Percentiles rank a stretch among this genome's conserved stretches.
These are phyloP conservation scores for Oxytropis ochrocephala DNA, from an alignment of 306 rosid species.

Conservation along the genomic window DNA sequence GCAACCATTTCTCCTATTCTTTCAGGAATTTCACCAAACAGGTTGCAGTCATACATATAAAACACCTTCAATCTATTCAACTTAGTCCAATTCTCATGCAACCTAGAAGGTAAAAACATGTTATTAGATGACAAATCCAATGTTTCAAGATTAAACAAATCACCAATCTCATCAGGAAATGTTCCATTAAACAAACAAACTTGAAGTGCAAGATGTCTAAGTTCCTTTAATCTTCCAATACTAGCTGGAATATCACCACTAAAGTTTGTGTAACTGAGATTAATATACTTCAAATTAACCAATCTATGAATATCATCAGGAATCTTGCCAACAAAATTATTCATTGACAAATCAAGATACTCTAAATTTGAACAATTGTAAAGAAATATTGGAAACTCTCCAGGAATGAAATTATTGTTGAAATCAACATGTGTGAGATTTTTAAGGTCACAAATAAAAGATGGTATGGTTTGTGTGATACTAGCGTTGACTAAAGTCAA, in stretches of 20 bases:
- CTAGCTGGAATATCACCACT: conserved; percentile 48
- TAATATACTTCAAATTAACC: conserved; percentile 32
- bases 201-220: conserved; percentile 29
- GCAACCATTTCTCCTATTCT: conserved; percentile 47
- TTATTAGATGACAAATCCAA: conserved; percentile 25
- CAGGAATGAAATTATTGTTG: conserved; percentile 24
- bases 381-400: conserved; percentile 50
- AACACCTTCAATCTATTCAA: conserved; percentile 45
- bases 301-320: conserved; percentile 43
- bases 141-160: conserved; percentile 46
- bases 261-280: conserved; percentile 39
- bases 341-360: conserved; percentile 36
- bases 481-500: not conserved
- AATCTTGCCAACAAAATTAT: conserved; percentile 41
- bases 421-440: conserved; percentile 46
- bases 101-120: conserved; percentile 11
- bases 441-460: conserved; percentile 58
- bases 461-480: conserved; percentile 36
- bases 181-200: conserved; percentile 35
- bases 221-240: conserved; percentile 37
- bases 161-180: conserved; percentile 45
- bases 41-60: conserved; percentile 23
- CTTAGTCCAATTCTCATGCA: conserved; percentile 37
- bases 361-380: conserved; percentile 51
- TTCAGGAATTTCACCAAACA: conserved; percentile 57